A percentile compares a stretch with the other conserved stretches of the same genome.
phyloP scores from a whole-genome alignment of 1,284 basidiomycete species.

The Fomitopsis pinicola region DNA sequence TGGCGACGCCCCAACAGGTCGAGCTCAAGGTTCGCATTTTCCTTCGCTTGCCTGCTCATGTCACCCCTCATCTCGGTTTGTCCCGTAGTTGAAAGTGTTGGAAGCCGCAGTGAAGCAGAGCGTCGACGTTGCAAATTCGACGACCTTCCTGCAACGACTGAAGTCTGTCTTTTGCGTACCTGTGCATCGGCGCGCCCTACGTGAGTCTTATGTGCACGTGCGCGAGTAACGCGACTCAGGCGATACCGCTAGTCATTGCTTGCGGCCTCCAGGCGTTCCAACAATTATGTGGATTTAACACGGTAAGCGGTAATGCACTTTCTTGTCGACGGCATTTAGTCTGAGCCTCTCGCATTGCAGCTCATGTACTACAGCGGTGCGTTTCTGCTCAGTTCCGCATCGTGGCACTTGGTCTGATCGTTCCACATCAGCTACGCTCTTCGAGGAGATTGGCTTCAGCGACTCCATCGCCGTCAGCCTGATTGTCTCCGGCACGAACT shows the following conservation, averaged over 20 bases:
- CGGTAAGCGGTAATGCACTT: constrained; percentile 19
- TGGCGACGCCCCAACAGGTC: constrained; percentile 59
- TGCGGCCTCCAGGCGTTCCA: constrained; percentile 82
- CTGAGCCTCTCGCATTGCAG: background rate
- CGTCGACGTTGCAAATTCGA: constrained; percentile 56
- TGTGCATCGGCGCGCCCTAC: constrained; percentile 65
- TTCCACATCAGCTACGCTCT: constrained; percentile 54
- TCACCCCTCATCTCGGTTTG: background rate
- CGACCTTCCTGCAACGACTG: constrained; percentile 56
- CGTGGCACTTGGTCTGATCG: background rate
- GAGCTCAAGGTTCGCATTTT: constrained; percentile 50
- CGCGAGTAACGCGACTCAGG: background rate
- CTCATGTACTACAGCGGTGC: constrained; percentile 67
- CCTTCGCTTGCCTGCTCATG: background rate
- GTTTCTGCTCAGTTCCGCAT: background rate
- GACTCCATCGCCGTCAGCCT: constrained; percentile 78
- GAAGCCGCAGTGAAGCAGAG: constrained; percentile 61
- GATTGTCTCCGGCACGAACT: constrained; percentile 77
- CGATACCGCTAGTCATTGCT: constrained; percentile 51
- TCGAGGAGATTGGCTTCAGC: constrained; percentile 76
- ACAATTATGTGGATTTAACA: constrained; percentile 72
- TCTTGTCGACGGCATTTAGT: background rate
- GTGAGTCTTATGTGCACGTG: constrained; percentile 36
- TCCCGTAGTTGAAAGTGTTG: constrained; percentile 48
- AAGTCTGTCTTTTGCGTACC: constrained; percentile 52